These are phyloP conservation scores for Candida ovalis DNA, from an alignment of 805 yeast genomes.

Conservation along the genomic window DNA sequence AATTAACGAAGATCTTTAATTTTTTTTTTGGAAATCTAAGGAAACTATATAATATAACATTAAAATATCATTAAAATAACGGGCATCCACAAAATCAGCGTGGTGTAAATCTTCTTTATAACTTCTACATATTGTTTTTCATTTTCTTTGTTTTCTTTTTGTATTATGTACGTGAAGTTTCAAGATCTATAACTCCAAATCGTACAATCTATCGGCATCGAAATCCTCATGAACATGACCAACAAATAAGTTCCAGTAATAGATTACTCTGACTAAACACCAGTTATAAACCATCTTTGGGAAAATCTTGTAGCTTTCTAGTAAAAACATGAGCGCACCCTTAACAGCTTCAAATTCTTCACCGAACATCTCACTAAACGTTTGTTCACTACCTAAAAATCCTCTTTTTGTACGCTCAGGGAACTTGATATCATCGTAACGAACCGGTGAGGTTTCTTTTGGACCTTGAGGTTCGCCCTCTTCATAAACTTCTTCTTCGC, in stretches of 20 bases:
- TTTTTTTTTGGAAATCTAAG: too few relatives aligned
- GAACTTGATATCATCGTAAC: conserved; percentile 21
- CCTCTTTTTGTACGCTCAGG: conserved; percentile 10
- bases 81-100: not conserved
- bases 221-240: conserved; percentile 47
- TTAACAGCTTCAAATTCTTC: conserved; percentile 49
- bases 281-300: conserved; percentile 60
- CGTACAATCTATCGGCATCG: conserved; percentile 29
- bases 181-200: conserved; percentile 15
- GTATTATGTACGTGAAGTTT: not conserved
- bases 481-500: conserved; percentile 1
- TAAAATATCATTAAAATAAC: not conserved
- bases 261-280: conserved; percentile 43
- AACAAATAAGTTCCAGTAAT: conserved; percentile 71
- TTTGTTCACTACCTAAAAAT: conserved; percentile 11
- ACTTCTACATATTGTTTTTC: not conserved
- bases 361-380: conserved; percentile 40
- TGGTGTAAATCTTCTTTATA: too few relatives aligned
- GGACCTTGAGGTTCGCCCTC: not conserved
- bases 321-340: conserved; percentile 62
- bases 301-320: conserved; percentile 60
- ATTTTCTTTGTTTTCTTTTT: not conserved
- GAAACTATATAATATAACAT: not conserved
- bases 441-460: not conserved
- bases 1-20: not conserved